Percentiles rank a stretch among this genome's conserved stretches.
phyloP scores from a whole-genome alignment of 2,329 filamentous ascomycete genomes.

The Phialemonium atrogriseum region DNA sequence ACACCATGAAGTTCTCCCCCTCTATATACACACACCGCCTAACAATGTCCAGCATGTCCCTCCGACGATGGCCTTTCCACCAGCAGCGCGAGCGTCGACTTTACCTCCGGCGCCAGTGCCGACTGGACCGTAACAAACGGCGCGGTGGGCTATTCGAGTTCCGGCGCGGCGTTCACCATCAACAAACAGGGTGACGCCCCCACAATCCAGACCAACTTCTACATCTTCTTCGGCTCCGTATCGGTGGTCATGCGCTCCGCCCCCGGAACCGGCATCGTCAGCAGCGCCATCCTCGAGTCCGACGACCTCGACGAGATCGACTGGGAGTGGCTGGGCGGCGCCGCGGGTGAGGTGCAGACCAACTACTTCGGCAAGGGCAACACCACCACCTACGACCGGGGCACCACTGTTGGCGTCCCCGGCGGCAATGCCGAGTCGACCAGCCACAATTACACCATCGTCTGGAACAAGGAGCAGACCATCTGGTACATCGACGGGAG shows the following conservation, averaged over 20 bases:
- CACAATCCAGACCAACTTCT: constrained; percentile 62
- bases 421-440: constrained; percentile 39
- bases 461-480: constrained; percentile 58
- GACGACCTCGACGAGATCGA: constrained; percentile 77
- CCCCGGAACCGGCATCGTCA: constrained; percentile 67
- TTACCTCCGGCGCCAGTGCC: constrained; percentile 46
- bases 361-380: constrained; percentile 77
- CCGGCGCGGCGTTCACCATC: constrained; percentile 42
- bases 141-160: constrained; percentile 14
- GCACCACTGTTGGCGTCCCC: constrained; percentile 44
- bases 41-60: constrained; percentile 10
- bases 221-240: constrained; percentile 78
- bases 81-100: constrained; percentile 40
- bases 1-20: too few relatives aligned
- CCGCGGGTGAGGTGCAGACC: constrained; percentile 61
- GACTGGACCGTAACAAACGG: constrained; percentile 18
- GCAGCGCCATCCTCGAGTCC: constrained; percentile 67
- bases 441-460: constrained; percentile 58
- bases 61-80: constrained; percentile 9
- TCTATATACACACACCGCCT: too few relatives aligned
- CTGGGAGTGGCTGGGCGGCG: constrained; percentile 72
- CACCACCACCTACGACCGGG: constrained; percentile 56
- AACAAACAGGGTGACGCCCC: constrained; percentile 45
- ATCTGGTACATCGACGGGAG: constrained; percentile 58
- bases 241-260: constrained; percentile 64